Evolutionary conservation across 306 rosid genomes (phyloP).

Genomic region (Benincasa hispida): DNA sequence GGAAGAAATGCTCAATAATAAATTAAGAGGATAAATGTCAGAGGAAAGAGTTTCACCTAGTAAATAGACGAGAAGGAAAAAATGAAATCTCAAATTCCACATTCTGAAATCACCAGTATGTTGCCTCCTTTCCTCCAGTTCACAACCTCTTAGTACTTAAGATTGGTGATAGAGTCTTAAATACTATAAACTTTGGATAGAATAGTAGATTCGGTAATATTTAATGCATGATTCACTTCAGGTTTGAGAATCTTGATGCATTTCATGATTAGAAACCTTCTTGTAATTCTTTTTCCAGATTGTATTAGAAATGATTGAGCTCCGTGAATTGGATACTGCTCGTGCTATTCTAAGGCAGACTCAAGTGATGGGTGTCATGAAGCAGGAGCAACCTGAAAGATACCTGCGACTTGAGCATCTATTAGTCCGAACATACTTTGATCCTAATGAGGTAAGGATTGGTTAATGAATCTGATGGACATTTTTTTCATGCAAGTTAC

Average conservation of each 20-base stretch:
- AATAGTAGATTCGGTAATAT: not conserved
- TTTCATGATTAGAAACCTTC: not conserved
- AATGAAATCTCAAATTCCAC: not conserved
- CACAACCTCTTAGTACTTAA: not conserved
- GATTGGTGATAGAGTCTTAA: not conserved
- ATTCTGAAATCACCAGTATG: not conserved
- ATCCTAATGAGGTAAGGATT: constrained; percentile 75
- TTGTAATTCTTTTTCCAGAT: constrained; percentile 37
- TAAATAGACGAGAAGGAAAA: not conserved
- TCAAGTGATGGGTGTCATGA: constrained; percentile 99
- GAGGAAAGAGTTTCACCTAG: not conserved
- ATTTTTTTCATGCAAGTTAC: not conserved
- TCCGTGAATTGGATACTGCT: constrained; percentile 95
- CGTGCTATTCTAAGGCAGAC: constrained; percentile 92
- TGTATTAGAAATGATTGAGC: constrained; percentile 98
- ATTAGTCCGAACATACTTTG: constrained; percentile 91
- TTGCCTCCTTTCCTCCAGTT: not conserved
- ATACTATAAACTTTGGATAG: not conserved
- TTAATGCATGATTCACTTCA: not conserved
- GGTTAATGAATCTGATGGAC: not conserved
- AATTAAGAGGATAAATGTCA: not conserved
- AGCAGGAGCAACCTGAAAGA: constrained; percentile 98
- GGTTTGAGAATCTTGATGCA: not conserved
- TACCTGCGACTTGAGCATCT: constrained; percentile 98
- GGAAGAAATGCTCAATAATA: not conserved